Conservation (phyloP, 257 asterid genomes). For the Parsonsia alboflavescens region DNA sequence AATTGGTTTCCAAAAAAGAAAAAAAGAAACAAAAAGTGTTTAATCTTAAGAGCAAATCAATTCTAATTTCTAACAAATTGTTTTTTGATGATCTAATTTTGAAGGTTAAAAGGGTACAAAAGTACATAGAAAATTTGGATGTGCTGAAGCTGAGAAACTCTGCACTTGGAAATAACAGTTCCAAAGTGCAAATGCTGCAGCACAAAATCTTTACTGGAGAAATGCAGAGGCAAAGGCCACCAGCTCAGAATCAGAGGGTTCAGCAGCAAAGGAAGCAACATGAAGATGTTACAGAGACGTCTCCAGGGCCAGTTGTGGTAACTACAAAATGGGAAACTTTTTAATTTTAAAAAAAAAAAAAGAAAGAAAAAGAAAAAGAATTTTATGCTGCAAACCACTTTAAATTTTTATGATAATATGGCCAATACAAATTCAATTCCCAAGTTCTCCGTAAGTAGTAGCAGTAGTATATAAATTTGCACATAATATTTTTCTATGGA, state of each 20-base stretch:
- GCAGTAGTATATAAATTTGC: background rate
- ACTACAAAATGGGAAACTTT: slow-evolving; percentile 86
- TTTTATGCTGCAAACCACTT: background rate
- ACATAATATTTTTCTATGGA: slow-evolving; percentile 3
- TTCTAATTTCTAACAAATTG: too few species aligned
- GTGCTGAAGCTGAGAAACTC: slow-evolving; percentile 56
- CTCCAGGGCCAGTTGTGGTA: slow-evolving; percentile 45
- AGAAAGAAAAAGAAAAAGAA: background rate
- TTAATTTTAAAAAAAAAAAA: too few species aligned
- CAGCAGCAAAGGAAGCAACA: slow-evolving; percentile 28
- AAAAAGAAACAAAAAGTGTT: too few species aligned
- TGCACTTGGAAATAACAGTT: slow-evolving; percentile 22
- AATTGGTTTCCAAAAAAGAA: too few species aligned
- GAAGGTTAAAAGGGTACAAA: slow-evolving; percentile 92
- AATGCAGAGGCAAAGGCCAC: slow-evolving; percentile 15
- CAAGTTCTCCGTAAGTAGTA: background rate
- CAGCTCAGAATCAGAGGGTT: slow-evolving; percentile 28
- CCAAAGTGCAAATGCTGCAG: slow-evolving; percentile 25
- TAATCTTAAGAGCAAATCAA: background rate
- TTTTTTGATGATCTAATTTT: background rate
- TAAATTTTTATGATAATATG: background rate
- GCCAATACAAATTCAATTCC: background rate
- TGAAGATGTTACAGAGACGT: slow-evolving; percentile 29
- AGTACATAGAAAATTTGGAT: slow-evolving; percentile 76
- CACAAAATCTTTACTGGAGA: slow-evolving; percentile 24